Evolutionary conservation across 768 basidiomycete species (phyloP), one percentile per base, ranked within the genome.

Genomic region (Lactifluus subvellereus): DNA sequence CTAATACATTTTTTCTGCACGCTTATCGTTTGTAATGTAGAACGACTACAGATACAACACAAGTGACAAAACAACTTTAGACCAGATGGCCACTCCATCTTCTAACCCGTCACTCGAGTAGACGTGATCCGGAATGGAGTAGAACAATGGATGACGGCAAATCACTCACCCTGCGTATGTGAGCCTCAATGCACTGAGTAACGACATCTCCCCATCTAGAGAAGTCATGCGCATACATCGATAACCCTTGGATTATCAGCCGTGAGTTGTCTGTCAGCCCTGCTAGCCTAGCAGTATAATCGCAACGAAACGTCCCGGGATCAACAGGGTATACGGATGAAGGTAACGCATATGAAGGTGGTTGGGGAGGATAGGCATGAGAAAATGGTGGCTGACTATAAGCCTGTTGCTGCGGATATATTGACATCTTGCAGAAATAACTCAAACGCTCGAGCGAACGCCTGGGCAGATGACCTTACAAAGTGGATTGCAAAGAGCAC

Each of bases 221-320:
- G 72, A 89, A 88, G 59, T 96, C 90, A 76, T 93, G 89, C 57
- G 97, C 96, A 68, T 91, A 83, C 82, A 94, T 86, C 38, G 97
- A 98, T 16, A 99, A 76, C 64, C 82, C 83, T 77, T 97, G 93
- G 67, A 99, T 99, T 65, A 97, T 85, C 10, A 93, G 89, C 71
- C 94, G 87, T 68, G 94, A 96, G 77, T 98, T 99, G 80, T 94
- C 87, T 56, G 86, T 91, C 66, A 99, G 87, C 66, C 87, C 84
- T 70, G 83, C 77, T 59, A 97, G 85, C 65, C 89, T 85, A 47
- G 77, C 73, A 59, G 82, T 71, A 75, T 88, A 93, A 77, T 92
- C 91, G 76, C 85, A 84, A 67, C 92, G 84, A 73, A 93, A 93
- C 43, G 81, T 77, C 74, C 79, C 80, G 35, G 88, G 84, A 73